Conservation (phyloP, 805 yeast genomes). For the Ogataea degrootiae region DNA sequence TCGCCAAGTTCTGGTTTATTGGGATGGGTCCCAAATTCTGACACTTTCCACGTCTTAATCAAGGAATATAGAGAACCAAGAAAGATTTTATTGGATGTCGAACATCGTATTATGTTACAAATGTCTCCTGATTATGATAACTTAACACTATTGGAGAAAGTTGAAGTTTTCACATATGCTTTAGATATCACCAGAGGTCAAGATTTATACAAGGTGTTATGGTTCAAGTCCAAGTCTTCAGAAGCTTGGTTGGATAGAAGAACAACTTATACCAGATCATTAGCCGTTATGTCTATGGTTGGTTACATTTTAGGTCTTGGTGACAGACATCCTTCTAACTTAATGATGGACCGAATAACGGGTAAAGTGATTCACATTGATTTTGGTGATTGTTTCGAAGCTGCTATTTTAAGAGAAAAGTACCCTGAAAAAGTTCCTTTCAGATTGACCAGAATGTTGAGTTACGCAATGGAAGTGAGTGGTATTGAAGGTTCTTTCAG, state of each 20-base stretch:
- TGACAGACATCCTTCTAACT: constrained; percentile 95
- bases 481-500: constrained; percentile 98
- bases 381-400: constrained; percentile 98
- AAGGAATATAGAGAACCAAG: constrained; percentile 90
- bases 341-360: constrained; percentile 90
- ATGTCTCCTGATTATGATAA: constrained; percentile 97
- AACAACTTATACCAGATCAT: constrained; percentile 90
- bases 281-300: constrained; percentile 98
- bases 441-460: constrained; percentile 92
- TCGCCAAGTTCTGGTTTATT: constrained; percentile 95
- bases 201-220: constrained; percentile 88
- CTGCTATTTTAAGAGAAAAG: constrained; percentile 93
- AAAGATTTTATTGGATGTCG: constrained; percentile 84
- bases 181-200: constrained; percentile 94
- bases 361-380: constrained; percentile 97
- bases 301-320: constrained; percentile 97
- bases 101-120: constrained; percentile 91
- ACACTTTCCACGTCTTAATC: constrained; percentile 90
- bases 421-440: constrained; percentile 98
- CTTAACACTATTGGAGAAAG: constrained; percentile 82
- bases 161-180: constrained; percentile 95
- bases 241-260: constrained; percentile 98
- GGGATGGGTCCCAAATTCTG: constrained; percentile 98
- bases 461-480: constrained; percentile 98
- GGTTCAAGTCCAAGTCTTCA: constrained; percentile 94